Evolutionary conservation across 352 stramenopile genomes (phyloP).

Genomic region (Halophytophthora batemanensis): DNA sequence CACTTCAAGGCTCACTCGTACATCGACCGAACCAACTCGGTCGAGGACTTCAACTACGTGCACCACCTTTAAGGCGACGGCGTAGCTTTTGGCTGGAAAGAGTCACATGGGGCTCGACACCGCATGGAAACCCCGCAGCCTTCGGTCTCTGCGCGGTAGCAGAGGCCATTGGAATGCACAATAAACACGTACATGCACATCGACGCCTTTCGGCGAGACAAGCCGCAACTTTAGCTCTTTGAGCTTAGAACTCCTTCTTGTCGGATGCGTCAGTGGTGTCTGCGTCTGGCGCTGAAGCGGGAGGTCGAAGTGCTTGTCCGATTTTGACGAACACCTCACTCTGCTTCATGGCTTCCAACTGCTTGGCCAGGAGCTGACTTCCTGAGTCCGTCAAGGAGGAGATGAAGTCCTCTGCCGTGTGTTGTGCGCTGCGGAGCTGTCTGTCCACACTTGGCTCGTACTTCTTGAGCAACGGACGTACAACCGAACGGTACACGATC

Average conservation of each 20-base stretch:
- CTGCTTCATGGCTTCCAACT: constrained; percentile 43
- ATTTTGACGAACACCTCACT: constrained; percentile 53
- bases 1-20: constrained; percentile 90
- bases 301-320: constrained; percentile 37
- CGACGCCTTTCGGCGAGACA: background rate
- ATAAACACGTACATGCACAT: background rate
- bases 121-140: background rate
- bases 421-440: constrained; percentile 53
- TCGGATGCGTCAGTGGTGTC: background rate
- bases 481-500: constrained; percentile 57
- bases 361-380: constrained; percentile 44
- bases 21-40: constrained; percentile 82
- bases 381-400: constrained; percentile 46
- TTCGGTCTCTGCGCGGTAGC: background rate
- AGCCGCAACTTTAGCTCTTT: no score
- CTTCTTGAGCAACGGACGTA: constrained; percentile 64
- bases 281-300: constrained; percentile 16
- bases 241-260: no score
- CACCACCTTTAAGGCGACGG: constrained; percentile 67
- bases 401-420: constrained; percentile 42
- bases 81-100: no score
- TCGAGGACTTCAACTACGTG: constrained; percentile 85
- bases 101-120: no score
- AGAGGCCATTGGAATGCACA: no score
- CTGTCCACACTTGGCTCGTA: constrained; percentile 69